Base-by-base conservation (phyloP, 1,284 basidiomycete species). In the Cutaneotrichosporon dermatis region DNA sequence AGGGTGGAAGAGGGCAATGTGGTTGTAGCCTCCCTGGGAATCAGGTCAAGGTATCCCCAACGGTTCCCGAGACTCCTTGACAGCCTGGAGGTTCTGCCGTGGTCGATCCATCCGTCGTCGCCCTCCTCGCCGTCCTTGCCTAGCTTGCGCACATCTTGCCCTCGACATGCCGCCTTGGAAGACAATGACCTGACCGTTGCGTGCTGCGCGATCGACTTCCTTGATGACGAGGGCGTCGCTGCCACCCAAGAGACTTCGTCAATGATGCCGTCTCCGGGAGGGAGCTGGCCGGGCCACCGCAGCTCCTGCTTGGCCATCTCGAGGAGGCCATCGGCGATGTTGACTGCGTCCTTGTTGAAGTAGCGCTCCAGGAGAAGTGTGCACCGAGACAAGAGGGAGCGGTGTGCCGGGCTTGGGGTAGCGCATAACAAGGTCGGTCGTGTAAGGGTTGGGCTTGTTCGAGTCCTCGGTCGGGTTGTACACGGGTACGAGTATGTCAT, bases 101-200 rank as follows among this genome's bases (percentile, higher is more conserved):
- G 75, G 54, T 96, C 90, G 66, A 97, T 92, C 94, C 95, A 98
- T 0, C 95, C 95, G 45, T 86, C 85, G 70, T 95, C 93, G 0
- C 86, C 88, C 71, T 93, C 83, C 71, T 93, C 91, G 4, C 90
- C 90, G 13, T 85, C 77, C 71, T 84, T 85, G 11, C 92, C 92
- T 15, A 90, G 80, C 64, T 81, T 87, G 59, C 90, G 82, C 11
- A 90, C 89, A 11, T 89, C 84, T 54, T 71, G 78, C 9, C 86
- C 92, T 33, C 66, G 73, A 50, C 46, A 57, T 62, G 12, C 68
- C 72, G 43, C 72, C 76, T 63, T 89, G 81, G 68, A 95, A 94
- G 4, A 88, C 75, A 0, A 92, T 83, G 0, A 92, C 88, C 58
- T 82, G 86, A 12, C 92, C 91, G 43, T 83, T 82, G 65, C 88